Percentiles rank a stretch among this genome's conserved stretches.
phyloP scores from a whole-genome alignment of 2,329 filamentous ascomycete species.

The Beauveria pseudobassiana region DNA sequence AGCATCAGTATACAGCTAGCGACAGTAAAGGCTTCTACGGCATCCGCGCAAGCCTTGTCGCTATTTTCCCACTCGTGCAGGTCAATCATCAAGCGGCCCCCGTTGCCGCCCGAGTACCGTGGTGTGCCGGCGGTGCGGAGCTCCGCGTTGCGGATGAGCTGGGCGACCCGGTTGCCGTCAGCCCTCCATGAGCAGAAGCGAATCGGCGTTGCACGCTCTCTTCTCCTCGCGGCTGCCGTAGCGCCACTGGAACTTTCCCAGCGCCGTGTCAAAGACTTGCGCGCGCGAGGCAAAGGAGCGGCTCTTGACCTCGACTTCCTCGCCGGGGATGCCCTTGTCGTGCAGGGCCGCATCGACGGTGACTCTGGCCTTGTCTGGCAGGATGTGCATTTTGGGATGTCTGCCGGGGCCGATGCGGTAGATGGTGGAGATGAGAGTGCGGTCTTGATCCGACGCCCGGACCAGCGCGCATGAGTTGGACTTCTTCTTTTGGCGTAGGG shows the following conservation, averaged over 20 bases:
- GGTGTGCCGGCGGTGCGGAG: conserved; percentile 16
- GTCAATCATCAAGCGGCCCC: conserved; percentile 18
- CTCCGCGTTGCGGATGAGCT: conserved; percentile 17
- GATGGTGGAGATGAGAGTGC: conserved; percentile 18
- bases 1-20: conserved; percentile 18
- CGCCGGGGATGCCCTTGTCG: conserved; percentile 10
- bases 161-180: conserved; percentile 11
- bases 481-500: conserved; percentile 15
- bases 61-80: conserved; percentile 14
- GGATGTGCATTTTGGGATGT: conserved; percentile 15
- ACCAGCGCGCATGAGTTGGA: conserved; percentile 20
- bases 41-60: conserved; percentile 9
- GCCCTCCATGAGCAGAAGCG: conserved; percentile 16
- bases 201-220: conserved; percentile 12
- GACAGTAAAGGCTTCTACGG: conserved; percentile 17
- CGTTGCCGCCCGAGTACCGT: conserved; percentile 17
- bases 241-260: conserved; percentile 17
- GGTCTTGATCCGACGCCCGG: conserved; percentile 8
- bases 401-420: conserved; percentile 18
- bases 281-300: conserved; percentile 15
- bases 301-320: conserved; percentile 15
- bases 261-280: conserved; percentile 16
- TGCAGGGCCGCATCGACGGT: conserved; percentile 16
- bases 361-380: neutral
- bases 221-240: conserved; percentile 14